Base-by-base conservation (phyloP, 495 filamentous ascomycete genomes). In the Penicillium salamii region DNA sequence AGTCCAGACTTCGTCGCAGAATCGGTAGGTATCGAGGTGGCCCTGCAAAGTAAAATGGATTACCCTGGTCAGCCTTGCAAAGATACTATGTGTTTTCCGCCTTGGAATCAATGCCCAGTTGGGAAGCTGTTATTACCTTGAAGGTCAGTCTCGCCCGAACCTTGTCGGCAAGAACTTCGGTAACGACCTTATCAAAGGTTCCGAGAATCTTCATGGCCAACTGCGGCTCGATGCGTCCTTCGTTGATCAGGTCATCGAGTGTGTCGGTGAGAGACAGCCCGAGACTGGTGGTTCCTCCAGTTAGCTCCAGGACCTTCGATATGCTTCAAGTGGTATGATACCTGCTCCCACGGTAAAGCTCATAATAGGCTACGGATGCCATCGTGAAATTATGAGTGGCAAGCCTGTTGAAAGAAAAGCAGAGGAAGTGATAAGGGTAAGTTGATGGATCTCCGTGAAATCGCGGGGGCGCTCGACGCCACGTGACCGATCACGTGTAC, bases 1-100 rank as follows among this genome's bases (percentile, higher is more conserved):
- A 2, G 95, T 99, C 95, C 95, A 99, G 45, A 99, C 95, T 75
- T 99, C 95, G 70, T 99, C 95, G 77, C 95, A 99, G 79, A 97
- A 99, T 58, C 95, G 90, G 77, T 99, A 99, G 23, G 95, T 99
- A 68, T 99, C 93, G 38, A 99, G 84, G 57, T 95, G 91, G 23
- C 93, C 95, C 93, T 98, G 61, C 20, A 11, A 21, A 7, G 7
- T 44, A 3, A 12, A 58, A 42, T 13, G 39, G 34, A 42, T 32
- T 15, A 26, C 14, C 18, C 1, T 33, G 6, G 37, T 67, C 28
- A 66, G 64, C 43, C 26, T 41, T 12, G 6, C 14, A 42, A 37
- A 26, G 23, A 26, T 26, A 4, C 23, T 8, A 26, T 8, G 8
- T 26, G 23, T 26, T n/a, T 20, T 14, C 12, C 13, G 13, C 7